Conservation (phyloP, 257 asterid species). For the Ligustrum vulgare region DNA sequence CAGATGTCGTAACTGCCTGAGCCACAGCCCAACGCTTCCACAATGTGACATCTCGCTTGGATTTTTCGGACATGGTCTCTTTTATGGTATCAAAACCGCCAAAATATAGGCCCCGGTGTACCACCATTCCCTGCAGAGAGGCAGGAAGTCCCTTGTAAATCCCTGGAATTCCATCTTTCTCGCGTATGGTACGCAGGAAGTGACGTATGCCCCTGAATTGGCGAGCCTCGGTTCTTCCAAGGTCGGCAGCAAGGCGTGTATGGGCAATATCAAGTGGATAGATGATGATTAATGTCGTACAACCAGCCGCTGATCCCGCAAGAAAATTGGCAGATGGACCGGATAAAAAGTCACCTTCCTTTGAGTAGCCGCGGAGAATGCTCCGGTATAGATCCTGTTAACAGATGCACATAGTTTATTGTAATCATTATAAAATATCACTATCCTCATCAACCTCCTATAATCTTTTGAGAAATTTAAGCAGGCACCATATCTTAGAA, state of each 20-base stretch:
- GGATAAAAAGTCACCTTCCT: conserved; percentile 52
- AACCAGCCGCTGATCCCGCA: conserved; percentile 93
- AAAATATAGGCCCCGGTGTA: conserved; percentile 87
- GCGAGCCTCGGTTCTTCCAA: conserved; percentile 71
- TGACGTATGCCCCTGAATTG: conserved; percentile 84
- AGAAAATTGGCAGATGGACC: conserved; percentile 79
- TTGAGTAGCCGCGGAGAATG: conserved; percentile 57
- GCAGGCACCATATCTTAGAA: neutral
- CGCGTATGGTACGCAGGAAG: conserved; percentile 57
- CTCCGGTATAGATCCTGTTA: conserved; percentile 77
- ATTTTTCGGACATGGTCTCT: conserved; percentile 55
- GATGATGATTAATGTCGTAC: conserved; percentile 79
- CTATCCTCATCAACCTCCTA: neutral
- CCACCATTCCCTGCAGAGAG: conserved; percentile 87
- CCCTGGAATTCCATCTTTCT: conserved; percentile 73
- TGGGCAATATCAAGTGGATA: conserved; percentile 97
- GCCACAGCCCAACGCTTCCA: conserved; percentile 97
- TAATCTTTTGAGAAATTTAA: neutral
- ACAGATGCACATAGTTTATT: conserved; percentile 6
- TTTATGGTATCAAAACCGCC: conserved; percentile 87
- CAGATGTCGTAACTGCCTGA: conserved; percentile 87
- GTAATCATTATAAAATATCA: neutral
- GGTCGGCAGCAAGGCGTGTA: conserved; percentile 95
- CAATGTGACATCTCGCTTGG: conserved; percentile 54
- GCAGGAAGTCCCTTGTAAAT: conserved; percentile 90